These are phyloP conservation scores for Colletotrichum echinochloae DNA, from an alignment of 2,329 filamentous ascomycete genomes.

Conservation along the genomic window DNA sequence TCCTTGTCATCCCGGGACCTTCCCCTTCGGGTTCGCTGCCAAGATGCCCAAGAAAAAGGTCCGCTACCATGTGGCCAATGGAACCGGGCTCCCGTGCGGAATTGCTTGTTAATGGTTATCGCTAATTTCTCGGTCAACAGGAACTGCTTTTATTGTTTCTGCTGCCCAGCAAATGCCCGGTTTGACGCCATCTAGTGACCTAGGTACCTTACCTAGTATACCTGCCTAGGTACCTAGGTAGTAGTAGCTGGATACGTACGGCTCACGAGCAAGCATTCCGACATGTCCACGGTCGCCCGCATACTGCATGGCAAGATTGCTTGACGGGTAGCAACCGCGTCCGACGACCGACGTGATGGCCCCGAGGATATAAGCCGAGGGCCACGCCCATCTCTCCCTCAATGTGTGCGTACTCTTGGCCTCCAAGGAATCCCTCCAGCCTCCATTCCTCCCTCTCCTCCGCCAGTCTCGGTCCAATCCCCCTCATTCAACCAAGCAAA, in stretches of 20 bases:
- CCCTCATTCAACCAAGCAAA: neutral
- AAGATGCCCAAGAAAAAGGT: conserved; percentile 35
- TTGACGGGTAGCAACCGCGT: conserved; percentile 16
- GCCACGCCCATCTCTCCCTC: neutral
- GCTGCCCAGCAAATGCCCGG: conserved; percentile 31
- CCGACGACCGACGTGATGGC: too few species aligned
- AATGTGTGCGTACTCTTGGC: neutral
- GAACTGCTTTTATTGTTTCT: neutral
- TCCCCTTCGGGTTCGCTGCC: conserved; percentile 33
- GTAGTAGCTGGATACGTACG: too few species aligned
- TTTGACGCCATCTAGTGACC: conserved; percentile 5
- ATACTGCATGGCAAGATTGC: conserved; percentile 8
- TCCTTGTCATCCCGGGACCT: conserved; percentile 31
- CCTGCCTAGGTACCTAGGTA: too few species aligned
- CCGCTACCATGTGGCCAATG: conserved; percentile 2
- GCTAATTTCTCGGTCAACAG: neutral
- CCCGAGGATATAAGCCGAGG: conserved; percentile 21
- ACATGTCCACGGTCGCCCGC: too few species aligned
- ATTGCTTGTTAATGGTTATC: conserved; percentile 19
- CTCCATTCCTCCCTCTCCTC: conserved; percentile 7
- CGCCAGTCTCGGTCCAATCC: conserved; percentile 17
- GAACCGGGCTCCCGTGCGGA: neutral
- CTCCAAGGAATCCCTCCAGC: conserved; percentile 16
- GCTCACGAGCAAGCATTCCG: too few species aligned
- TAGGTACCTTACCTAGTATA: too few species aligned